Percentiles rank a stretch among this genome's conserved stretches.
These are phyloP conservation scores for Balakata baccata DNA, from an alignment of 345 rosid genomes.

Conservation along the genomic window DNA sequence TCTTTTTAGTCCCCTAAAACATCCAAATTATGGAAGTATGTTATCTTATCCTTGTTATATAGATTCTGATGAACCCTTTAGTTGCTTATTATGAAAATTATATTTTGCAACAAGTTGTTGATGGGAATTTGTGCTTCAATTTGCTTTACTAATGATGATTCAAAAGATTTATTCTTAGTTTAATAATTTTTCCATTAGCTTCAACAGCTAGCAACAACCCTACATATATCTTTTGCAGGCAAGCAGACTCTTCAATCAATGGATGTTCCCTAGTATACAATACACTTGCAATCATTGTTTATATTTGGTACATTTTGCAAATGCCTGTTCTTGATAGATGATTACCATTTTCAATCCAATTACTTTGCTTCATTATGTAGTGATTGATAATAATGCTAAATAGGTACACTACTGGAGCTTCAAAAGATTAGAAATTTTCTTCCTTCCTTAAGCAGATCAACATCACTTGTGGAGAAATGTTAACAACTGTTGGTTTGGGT, in stretches of 20 bases:
- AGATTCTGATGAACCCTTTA: too few relatives aligned
- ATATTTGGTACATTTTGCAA: slow-evolving; percentile 16
- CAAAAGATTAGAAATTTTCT: slow-evolving; percentile 28
- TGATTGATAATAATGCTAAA: slow-evolving; percentile 26
- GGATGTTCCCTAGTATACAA: slow-evolving; percentile 59
- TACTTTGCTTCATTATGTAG: slow-evolving; percentile 9
- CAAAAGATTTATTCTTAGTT: too few relatives aligned
- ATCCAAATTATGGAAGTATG: background rate
- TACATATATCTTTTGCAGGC: slow-evolving; percentile 48
- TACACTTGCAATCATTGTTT: slow-evolving; percentile 3
- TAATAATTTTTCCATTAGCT: background rate
- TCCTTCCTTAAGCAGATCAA: slow-evolving; percentile 39
- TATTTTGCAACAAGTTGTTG: too few relatives aligned
- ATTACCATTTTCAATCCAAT: background rate
- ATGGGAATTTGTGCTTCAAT: too few relatives aligned
- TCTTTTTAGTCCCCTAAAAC: background rate
- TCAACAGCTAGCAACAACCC: slow-evolving; percentile 23
- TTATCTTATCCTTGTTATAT: background rate
- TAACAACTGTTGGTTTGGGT: slow-evolving; percentile 52
- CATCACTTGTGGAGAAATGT: slow-evolving; percentile 41
- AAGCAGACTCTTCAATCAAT: slow-evolving; percentile 33
- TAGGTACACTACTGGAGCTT: slow-evolving; percentile 55
- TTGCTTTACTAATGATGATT: too few relatives aligned
- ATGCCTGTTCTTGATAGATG: background rate
- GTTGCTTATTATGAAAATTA: too few relatives aligned